Evolutionary conservation across 192 early-diverging fungal genomes (phyloP).

Genomic region (Entophlyctis luteolus): DNA sequence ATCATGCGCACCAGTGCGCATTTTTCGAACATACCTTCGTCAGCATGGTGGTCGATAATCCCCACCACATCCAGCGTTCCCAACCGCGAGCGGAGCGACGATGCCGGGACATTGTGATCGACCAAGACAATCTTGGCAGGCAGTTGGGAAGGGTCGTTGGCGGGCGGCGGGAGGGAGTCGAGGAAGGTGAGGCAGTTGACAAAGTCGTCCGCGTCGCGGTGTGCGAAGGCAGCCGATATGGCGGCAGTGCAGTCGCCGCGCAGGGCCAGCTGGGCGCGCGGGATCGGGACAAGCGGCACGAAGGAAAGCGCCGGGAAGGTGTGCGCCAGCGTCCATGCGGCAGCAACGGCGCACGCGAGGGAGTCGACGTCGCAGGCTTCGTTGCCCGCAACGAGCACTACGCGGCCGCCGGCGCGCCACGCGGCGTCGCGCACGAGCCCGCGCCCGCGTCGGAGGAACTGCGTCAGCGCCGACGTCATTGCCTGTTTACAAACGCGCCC

Average conservation of each 20-base stretch:
- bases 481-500: no score
- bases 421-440: no score
- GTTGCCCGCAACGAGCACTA: neutral
- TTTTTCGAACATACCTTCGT: constrained; percentile 52
- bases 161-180: constrained; percentile 35
- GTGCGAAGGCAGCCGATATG: constrained; percentile 23
- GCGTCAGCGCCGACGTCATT: no score
- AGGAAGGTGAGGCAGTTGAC: constrained; percentile 15
- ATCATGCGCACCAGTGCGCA: constrained; percentile 45
- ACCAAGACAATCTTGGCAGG: constrained; percentile 46
- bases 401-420: neutral
- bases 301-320: constrained; percentile 12
- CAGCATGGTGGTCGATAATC: constrained; percentile 69
- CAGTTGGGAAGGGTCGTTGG: neutral
- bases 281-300: constrained; percentile 61
- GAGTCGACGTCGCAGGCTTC: constrained; percentile 61
- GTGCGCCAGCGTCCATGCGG: constrained; percentile 45
- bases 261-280: constrained; percentile 54
- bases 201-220: neutral
- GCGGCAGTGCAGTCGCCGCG: constrained; percentile 61
- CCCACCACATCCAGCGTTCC: constrained; percentile 38
- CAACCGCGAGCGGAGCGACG: constrained; percentile 11
- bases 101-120: constrained; percentile 66
- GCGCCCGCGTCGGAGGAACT: neutral
- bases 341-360: constrained; percentile 54